Base-by-base conservation (phyloP, 2,329 filamentous ascomycete genomes). In the Venturia pyrina region DNA sequence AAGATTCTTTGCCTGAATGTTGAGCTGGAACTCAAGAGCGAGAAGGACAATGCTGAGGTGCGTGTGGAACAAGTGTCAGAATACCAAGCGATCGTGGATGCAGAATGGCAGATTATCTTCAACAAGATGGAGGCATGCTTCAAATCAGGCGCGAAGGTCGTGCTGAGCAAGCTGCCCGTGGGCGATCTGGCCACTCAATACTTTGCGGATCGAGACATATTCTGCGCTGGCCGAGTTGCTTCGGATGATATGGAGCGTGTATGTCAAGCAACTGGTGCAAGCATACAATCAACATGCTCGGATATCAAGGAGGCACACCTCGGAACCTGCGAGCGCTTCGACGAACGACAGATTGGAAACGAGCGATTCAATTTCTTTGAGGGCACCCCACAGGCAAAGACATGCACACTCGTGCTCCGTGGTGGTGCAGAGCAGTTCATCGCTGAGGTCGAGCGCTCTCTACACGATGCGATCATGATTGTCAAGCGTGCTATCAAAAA, bases 391-490 rank as follows among this genome's bases (percentile, higher is more conserved):
- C 88, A 88, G 73, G 93, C 95, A 70, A 96, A 96, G 85, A 98
- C 95, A 1, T 99, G 95, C 83, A 99, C 95, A 11, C 83, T 99
- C 24, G 87, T 99, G 50, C 88, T 99, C 69, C 90, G 95, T 74
- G 95, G 95, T 73, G 95, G 95, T 70, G 95, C 95, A 44, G 95
- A 99, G 82, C 95, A 99, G 78, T 99, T 99, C 80, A 99, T 99
- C 72, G 95, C 95, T 67, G 95, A 99, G 78, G 95, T 97, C 1
- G 95, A 99, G 82, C 90, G 95, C 69, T 96, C 91, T 75, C 85
- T 99, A 70, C 95, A 99, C 82, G 95, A 99, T 74, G 95, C 95
- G 72, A 98, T 99, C 79, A 99, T 99, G 95, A 96, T 99, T 73
- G 95, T 99, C 75, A 98, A 98, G 86, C 92, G 96, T 68, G 91